phyloP scores from a whole-genome alignment of 805 yeast genomes.

The Millerago galiae region DNA sequence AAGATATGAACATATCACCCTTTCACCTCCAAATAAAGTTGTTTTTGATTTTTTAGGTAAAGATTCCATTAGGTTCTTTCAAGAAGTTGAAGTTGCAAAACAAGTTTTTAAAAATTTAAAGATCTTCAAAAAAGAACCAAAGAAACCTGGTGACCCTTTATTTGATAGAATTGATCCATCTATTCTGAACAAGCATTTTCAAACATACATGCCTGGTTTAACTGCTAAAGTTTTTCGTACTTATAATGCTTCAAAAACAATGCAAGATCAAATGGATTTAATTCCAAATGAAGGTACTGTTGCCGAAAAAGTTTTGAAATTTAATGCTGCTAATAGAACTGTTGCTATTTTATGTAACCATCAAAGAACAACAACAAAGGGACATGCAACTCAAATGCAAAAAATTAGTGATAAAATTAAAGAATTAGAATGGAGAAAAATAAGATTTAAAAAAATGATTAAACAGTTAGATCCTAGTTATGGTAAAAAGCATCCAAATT shows the following conservation, averaged over 20 bases:
- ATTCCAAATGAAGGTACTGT: conserved; percentile 84
- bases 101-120: conserved; percentile 87
- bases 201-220: conserved; percentile 83
- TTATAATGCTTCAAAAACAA: conserved; percentile 90
- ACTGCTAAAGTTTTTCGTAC: conserved; percentile 98
- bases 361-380: conserved; percentile 86
- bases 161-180: conserved; percentile 88
- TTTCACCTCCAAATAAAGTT: conserved; percentile 80
- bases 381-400: conserved; percentile 74
- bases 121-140: conserved; percentile 84
- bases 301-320: conserved; percentile 78
- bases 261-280: conserved; percentile 89
- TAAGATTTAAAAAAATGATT: conserved; percentile 66
- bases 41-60: conserved; percentile 92
- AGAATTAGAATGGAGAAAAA: conserved; percentile 82
- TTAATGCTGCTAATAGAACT: conserved; percentile 91
- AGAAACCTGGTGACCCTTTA: conserved; percentile 84
- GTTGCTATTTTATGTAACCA: conserved; percentile 96
- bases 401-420: conserved; percentile 71
- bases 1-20: conserved; percentile 80
- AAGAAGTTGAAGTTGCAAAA: conserved; percentile 86
- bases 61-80: conserved; percentile 86
- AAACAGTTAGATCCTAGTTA: conserved; percentile 51
- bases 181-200: conserved; percentile 77
- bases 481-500: conserved; percentile 45